A percentile compares a stretch with the other conserved stretches of the same genome.
Conservation (phyloP, 495 filamentous ascomycete species). For the Trichoderma virens region DNA sequence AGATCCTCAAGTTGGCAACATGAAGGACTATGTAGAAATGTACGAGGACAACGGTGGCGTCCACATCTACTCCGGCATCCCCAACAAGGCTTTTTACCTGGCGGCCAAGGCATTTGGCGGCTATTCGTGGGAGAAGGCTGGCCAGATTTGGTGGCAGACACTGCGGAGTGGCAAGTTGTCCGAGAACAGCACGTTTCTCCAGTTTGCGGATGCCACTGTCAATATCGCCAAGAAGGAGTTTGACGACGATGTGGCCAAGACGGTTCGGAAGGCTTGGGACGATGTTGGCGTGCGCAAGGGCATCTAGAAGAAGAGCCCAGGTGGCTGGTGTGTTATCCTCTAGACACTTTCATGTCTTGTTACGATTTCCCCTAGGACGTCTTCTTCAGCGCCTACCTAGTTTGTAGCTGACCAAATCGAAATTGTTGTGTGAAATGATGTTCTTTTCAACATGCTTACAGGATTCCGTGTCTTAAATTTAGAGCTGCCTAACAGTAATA, state of each 20-base stretch:
- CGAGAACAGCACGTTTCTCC: conserved; percentile 28
- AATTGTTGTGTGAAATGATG: no score
- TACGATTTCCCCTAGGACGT: neutral
- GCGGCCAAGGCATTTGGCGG: conserved; percentile 37
- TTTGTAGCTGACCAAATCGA: no score
- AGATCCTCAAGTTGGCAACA: conserved; percentile 36
- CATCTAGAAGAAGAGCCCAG: neutral
- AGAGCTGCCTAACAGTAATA: no score
- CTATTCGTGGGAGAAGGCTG: conserved; percentile 44
- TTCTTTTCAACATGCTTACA: no score
- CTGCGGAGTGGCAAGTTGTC: conserved; percentile 32
- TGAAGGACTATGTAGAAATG: conserved; percentile 28
- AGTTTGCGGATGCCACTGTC: conserved; percentile 36
- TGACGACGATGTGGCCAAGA: conserved; percentile 27
- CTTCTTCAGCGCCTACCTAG: no score
- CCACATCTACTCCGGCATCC: conserved; percentile 46
- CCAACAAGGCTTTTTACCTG: conserved; percentile 45
- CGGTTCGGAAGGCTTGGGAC: conserved; percentile 32
- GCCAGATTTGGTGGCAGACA: conserved; percentile 44
- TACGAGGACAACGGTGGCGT: conserved; percentile 41
- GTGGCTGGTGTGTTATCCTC: neutral
- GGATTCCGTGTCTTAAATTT: no score
- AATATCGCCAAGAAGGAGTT: conserved; percentile 30
- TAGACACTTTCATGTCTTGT: neutral
- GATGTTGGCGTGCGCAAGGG: conserved; percentile 27